Evolutionary conservation across 2,329 filamentous ascomycete genomes (phyloP).

Genomic region (Scedosporium boydii): DNA sequence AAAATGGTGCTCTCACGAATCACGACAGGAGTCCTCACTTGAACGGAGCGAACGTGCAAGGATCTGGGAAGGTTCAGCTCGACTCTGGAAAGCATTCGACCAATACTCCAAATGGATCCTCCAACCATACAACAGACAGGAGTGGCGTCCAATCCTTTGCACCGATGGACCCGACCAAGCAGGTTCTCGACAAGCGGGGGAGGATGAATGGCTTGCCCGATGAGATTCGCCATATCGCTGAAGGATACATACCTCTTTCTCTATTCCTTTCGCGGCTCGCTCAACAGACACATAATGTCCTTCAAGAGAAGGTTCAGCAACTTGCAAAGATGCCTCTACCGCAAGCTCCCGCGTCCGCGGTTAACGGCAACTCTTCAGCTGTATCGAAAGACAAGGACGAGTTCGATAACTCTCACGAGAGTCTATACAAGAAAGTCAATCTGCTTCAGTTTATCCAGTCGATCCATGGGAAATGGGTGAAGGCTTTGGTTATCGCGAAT

Average conservation of each 20-base stretch:
- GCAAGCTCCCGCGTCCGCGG: slow-evolving; percentile 24
- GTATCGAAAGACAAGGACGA: slow-evolving; percentile 14
- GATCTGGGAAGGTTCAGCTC: not conserved
- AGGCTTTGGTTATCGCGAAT: slow-evolving; percentile 79
- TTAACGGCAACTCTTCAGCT: slow-evolving; percentile 39
- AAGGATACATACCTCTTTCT: slow-evolving; percentile 67
- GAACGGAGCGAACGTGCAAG: slow-evolving; percentile 24
- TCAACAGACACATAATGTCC: slow-evolving; percentile 72
- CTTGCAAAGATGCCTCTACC: slow-evolving; percentile 60
- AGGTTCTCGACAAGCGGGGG: slow-evolving; percentile 15
- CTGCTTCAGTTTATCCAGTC: slow-evolving; percentile 71
- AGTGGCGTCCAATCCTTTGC: slow-evolving; percentile 10
- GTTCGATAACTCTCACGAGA: slow-evolving; percentile 50
- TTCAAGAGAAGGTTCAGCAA: slow-evolving; percentile 60
- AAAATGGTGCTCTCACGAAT: slow-evolving; percentile 44
- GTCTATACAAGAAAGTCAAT: slow-evolving; percentile 64
- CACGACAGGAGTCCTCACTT: slow-evolving; percentile 39
- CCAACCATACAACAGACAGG: slow-evolving; percentile 1
- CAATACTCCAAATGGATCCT: not conserved
- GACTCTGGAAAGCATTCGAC: not conserved
- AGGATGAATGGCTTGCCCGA: slow-evolving; percentile 51
- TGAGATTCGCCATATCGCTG: slow-evolving; percentile 61
- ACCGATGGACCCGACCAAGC: slow-evolving; percentile 11
- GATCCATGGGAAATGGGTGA: slow-evolving; percentile 81
- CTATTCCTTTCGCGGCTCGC: slow-evolving; percentile 68